Evolutionary conservation across 2,329 filamentous ascomycete species (phyloP).

Genomic region (Colletotrichum noveboracense): DNA sequence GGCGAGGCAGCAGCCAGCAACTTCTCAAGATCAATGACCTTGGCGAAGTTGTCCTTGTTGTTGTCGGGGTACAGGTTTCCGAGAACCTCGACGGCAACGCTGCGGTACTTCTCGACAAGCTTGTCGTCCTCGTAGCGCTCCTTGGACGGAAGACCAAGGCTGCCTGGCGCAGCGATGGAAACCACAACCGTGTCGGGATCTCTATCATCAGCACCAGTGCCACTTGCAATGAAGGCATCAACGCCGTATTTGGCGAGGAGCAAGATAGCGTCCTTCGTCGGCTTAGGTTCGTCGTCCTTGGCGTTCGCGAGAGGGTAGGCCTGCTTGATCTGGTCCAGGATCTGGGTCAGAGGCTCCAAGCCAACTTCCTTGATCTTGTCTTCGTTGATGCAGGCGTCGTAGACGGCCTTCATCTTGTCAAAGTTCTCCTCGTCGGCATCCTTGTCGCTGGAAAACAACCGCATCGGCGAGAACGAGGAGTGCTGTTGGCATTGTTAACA

Average conservation of each 20-base stretch:
- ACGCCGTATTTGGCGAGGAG: slow-evolving; percentile 52
- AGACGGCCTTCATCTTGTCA: slow-evolving; percentile 67
- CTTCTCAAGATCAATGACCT: slow-evolving; percentile 62
- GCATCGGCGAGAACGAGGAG: slow-evolving; percentile 52
- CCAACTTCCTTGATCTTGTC: slow-evolving; percentile 59
- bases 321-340: slow-evolving; percentile 50
- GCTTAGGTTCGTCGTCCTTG: slow-evolving; percentile 28
- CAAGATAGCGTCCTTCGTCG: slow-evolving; percentile 46
- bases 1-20: slow-evolving; percentile 65
- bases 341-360: slow-evolving; percentile 56
- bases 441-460: slow-evolving; percentile 37
- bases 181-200: slow-evolving; percentile 42
- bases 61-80: slow-evolving; percentile 36
- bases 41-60: slow-evolving; percentile 42
- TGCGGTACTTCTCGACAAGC: slow-evolving; percentile 55
- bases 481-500: slow-evolving; percentile 38
- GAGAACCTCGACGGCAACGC: slow-evolving; percentile 27
- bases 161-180: slow-evolving; percentile 45
- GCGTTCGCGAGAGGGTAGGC: slow-evolving; percentile 22
- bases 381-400: slow-evolving; percentile 71
- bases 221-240: slow-evolving; percentile 38
- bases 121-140: slow-evolving; percentile 64
- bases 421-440: slow-evolving; percentile 67
- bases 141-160: slow-evolving; percentile 66
- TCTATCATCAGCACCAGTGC: slow-evolving; percentile 47